Conservation (phyloP, 768 basidiomycete species). For the Mycena indigotica region DNA sequence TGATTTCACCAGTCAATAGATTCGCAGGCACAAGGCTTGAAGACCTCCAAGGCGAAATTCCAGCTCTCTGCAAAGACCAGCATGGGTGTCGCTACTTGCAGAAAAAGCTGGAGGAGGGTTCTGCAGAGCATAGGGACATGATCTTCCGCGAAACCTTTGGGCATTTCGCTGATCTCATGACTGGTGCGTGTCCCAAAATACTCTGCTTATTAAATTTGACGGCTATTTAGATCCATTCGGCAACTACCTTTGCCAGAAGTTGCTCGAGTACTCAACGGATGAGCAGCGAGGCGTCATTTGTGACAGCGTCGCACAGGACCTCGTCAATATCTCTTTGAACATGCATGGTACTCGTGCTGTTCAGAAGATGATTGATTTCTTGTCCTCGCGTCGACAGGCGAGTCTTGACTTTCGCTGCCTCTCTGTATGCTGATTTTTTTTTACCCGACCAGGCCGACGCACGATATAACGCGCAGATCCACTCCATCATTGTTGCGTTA, state of each 20-base stretch:
- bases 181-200: slow-evolving; percentile 53
- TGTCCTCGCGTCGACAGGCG: slow-evolving; percentile 92
- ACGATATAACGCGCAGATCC: slow-evolving; percentile 88
- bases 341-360: slow-evolving; percentile 99
- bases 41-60: slow-evolving; percentile 94
- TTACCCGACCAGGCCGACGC: slow-evolving; percentile 66
- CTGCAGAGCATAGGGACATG: slow-evolving; percentile 96
- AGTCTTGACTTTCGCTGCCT: slow-evolving; percentile 44
- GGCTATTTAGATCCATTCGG: slow-evolving; percentile 84
- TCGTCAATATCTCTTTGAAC: slow-evolving; percentile 97
- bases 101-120: slow-evolving; percentile 97
- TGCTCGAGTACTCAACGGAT: slow-evolving; percentile 95
- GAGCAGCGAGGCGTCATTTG: slow-evolving; percentile 97
- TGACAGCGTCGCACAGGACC: slow-evolving; percentile 95
- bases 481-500: slow-evolving; percentile 93
- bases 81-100: slow-evolving; percentile 98
- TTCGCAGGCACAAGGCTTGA: slow-evolving; percentile 96
- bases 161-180: slow-evolving; percentile 98
- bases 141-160: slow-evolving; percentile 98
- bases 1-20: slow-evolving; percentile 72
- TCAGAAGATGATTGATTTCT: slow-evolving; percentile 99
- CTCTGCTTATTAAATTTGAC: slow-evolving; percentile 5
- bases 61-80: slow-evolving; percentile 95
- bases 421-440: slow-evolving; percentile 52
- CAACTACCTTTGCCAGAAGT: slow-evolving; percentile 98